These are phyloP conservation scores for Eutypa lata DNA, from an alignment of 2,329 filamentous ascomycete species.

Conservation along the genomic window DNA sequence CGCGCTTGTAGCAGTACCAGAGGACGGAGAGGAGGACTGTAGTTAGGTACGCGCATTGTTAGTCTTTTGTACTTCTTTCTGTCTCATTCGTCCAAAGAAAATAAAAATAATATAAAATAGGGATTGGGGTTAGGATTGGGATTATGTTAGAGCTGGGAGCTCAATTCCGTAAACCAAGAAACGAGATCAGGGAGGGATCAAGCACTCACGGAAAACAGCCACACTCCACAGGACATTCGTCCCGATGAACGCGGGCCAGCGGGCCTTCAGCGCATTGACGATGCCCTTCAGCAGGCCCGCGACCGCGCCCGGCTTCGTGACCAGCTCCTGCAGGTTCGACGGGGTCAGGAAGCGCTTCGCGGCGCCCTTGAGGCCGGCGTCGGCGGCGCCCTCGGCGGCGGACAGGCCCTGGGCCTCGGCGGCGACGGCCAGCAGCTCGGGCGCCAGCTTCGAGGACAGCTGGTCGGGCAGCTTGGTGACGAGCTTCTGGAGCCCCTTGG, in stretches of 20 bases:
- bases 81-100: no score
- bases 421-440: conserved; percentile 77
- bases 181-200: conserved; percentile 1
- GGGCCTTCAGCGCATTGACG: conserved; percentile 77
- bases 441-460: conserved; percentile 70
- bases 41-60: background rate
- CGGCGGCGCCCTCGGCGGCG: conserved; percentile 45
- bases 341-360: conserved; percentile 68
- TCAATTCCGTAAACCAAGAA: background rate
- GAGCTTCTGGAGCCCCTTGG: conserved; percentile 77
- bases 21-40: conserved; percentile 82
- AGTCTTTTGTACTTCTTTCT: no score
- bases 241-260: conserved; percentile 88
- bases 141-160: background rate
- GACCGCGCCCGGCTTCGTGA: conserved; percentile 83
- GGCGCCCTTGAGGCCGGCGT: conserved; percentile 44
- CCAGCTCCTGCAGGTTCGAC: conserved; percentile 71
- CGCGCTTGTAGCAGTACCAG: conserved; percentile 98
- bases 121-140: conserved; percentile 28
- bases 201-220: conserved; percentile 73
- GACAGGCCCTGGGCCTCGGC: conserved; percentile 68
- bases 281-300: conserved; percentile 86
- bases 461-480: conserved; percentile 82
- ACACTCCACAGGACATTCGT: conserved; percentile 90
- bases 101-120: no score